Evolutionary conservation across 2,329 filamentous ascomycete genomes (phyloP).

Genomic region (Phialocephala sp.): DNA sequence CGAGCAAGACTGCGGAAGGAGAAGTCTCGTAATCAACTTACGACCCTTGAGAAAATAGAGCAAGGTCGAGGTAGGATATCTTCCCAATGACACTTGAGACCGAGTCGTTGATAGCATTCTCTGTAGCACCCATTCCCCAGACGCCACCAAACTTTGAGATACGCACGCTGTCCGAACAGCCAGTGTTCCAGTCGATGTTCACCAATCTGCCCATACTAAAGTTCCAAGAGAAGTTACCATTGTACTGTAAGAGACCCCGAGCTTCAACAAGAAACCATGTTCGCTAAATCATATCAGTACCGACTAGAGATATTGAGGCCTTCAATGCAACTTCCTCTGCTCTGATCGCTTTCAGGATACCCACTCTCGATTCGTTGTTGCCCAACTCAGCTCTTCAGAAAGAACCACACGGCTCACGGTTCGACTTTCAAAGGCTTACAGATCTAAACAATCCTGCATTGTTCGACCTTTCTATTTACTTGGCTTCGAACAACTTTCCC

Average conservation of each 20-base stretch:
- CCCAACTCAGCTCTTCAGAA: not conserved
- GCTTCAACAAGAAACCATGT: not conserved
- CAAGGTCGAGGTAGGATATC: not conserved
- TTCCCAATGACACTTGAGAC: not conserved
- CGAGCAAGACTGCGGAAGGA: not conserved
- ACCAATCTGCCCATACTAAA: not conserved
- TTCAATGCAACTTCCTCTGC: not conserved
- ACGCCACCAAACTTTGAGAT: not conserved
- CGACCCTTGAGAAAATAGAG: not conserved
- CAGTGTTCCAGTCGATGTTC: not conserved
- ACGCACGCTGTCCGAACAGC: not conserved
- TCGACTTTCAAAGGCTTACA: not conserved
- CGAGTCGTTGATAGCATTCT: not conserved
- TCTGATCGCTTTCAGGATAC: not conserved
- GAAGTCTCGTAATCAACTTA: not conserved
- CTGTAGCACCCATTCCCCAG: not conserved
- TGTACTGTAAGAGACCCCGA: not conserved
- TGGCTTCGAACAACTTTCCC: conserved; percentile 13
- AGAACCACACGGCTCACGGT: not conserved
- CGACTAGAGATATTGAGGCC: too few species aligned
- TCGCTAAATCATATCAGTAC: too few species aligned
- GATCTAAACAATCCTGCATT: not conserved
- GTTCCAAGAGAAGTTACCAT: not conserved
- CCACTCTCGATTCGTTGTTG: not conserved
- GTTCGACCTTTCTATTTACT: not conserved